Conservation (phyloP, 2,329 filamentous ascomycete genomes). For the Alternaria alternata region DNA sequence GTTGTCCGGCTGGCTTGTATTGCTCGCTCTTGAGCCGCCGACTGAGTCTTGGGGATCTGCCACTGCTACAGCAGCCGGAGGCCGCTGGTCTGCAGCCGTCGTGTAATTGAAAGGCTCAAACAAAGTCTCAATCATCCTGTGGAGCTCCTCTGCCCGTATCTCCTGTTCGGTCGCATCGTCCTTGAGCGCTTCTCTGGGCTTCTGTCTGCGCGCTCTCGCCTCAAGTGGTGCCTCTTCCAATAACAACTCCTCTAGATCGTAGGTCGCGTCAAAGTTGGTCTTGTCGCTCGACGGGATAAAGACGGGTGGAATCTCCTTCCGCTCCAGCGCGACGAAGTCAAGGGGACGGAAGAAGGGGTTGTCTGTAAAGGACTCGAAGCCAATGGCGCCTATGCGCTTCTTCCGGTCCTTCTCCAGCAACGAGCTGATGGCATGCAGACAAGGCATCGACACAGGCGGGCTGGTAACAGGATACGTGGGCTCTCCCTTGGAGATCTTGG, state of each 20-base stretch:
- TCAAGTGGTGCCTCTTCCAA: conserved; percentile 95
- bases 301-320: conserved; percentile 87
- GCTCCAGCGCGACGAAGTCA: conserved; percentile 83
- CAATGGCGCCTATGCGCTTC: conserved; percentile 81
- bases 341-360: conserved; percentile 89
- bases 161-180: conserved; percentile 95
- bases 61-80: conserved; percentile 46
- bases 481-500: conserved; percentile 80
- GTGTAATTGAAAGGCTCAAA: conserved; percentile 98
- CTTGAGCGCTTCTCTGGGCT: conserved; percentile 88
- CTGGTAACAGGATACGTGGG: conserved; percentile 92
- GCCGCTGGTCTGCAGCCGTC: conserved; percentile 76
- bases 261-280: conserved; percentile 98
- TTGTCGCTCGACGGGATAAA: conserved; percentile 96
- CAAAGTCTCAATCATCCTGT: conserved; percentile 91
- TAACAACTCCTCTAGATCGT: conserved; percentile 92
- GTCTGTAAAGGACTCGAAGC: conserved; percentile 83
- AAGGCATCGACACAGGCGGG: conserved; percentile 86
- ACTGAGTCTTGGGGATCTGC: conserved; percentile 40
- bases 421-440: conserved; percentile 85
- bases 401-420: conserved; percentile 82
- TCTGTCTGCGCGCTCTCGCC: conserved; percentile 89
- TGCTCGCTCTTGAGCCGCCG: conserved; percentile 44
- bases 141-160: conserved; percentile 91
- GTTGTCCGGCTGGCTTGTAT: conserved; percentile 44